A percentile compares a stretch with the other conserved stretches of the same genome.
Conservation (phyloP, 2,329 filamentous ascomycete genomes). For the Sclerotinia subarctica region DNA sequence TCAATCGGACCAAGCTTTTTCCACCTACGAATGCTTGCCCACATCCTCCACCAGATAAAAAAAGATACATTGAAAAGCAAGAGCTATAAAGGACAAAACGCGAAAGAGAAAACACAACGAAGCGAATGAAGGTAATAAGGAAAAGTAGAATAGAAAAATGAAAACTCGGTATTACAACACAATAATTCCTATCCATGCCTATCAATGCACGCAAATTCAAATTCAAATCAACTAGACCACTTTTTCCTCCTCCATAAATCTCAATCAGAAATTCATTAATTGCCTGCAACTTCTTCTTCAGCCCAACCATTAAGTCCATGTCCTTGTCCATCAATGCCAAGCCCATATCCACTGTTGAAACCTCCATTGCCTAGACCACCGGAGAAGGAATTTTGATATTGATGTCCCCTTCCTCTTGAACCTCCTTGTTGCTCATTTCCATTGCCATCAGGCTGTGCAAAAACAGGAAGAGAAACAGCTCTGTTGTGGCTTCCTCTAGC, state of each 20-base stretch:
- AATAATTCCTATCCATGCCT: slow-evolving; percentile 17
- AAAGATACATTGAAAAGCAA: slow-evolving; percentile 2
- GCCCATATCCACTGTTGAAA: slow-evolving; percentile 48
- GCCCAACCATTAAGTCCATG: slow-evolving; percentile 63
- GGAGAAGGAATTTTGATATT: slow-evolving; percentile 60
- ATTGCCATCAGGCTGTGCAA: slow-evolving; percentile 55
- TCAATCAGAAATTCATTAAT: slow-evolving; percentile 7
- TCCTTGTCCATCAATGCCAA: slow-evolving; percentile 58
- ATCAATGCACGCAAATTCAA: slow-evolving; percentile 10
- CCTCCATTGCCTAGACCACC: slow-evolving; percentile 34
- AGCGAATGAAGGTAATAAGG: slow-evolving; percentile 15
- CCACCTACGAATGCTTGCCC: neutral
- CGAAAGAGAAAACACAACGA: slow-evolving; percentile 15
- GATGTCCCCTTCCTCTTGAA: slow-evolving; percentile 54
- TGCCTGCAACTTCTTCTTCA: slow-evolving; percentile 48
- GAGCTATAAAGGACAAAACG: neutral
- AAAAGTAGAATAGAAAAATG: neutral
- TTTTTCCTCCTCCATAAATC: slow-evolving; percentile 8
- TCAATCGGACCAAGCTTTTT: neutral
- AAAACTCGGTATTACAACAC: slow-evolving; percentile 17
- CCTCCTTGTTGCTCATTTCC: slow-evolving; percentile 37
- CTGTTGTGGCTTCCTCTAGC: slow-evolving; percentile 60
- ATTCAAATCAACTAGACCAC: slow-evolving; percentile 5
- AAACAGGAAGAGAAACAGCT: slow-evolving; percentile 80
- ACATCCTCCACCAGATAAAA: neutral